A percentile compares a stretch with the other conserved stretches of the same genome.
These are phyloP conservation scores for Biancaea sappan DNA, from an alignment of 306 rosid genomes.

Conservation along the genomic window DNA sequence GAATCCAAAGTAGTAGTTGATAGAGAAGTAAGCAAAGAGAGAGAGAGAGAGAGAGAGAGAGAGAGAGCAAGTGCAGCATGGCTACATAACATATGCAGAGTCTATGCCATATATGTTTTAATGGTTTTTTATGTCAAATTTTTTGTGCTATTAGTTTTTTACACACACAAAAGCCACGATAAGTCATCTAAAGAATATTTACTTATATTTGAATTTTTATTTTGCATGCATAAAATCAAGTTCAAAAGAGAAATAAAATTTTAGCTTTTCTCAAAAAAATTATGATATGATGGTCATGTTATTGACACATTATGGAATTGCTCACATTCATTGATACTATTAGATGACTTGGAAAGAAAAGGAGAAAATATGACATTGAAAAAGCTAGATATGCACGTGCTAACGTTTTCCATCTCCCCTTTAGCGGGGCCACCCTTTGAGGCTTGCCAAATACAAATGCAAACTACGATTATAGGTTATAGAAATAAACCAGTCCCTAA, in stretches of 20 bases:
- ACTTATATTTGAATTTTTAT: not conserved
- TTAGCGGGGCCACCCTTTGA: not conserved
- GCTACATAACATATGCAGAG: not conserved
- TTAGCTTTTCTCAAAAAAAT: not conserved
- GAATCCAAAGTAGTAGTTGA: not conserved
- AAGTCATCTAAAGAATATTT: not conserved
- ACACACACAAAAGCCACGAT: not conserved
- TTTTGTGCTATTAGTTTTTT: not conserved
- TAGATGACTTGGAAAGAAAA: not conserved
- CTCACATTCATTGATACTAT: not conserved
- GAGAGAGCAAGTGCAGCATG: not conserved
- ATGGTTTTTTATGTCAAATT: not conserved
- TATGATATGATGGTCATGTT: not conserved
- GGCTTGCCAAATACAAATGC: not conserved
- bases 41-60: not conserved
- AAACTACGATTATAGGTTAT: not conserved
- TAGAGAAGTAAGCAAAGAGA: not conserved
- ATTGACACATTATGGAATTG: not conserved
- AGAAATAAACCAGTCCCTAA: not conserved
- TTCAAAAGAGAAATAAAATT: not conserved
- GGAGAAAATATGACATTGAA: not conserved
- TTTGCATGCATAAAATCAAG: not conserved
- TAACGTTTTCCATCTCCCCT: not conserved
- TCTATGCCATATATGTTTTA: not conserved
- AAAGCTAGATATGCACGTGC: not conserved